These are phyloP conservation scores for Fusarium nisikadoi DNA, from an alignment of 2,329 filamentous ascomycete species.

Conservation along the genomic window DNA sequence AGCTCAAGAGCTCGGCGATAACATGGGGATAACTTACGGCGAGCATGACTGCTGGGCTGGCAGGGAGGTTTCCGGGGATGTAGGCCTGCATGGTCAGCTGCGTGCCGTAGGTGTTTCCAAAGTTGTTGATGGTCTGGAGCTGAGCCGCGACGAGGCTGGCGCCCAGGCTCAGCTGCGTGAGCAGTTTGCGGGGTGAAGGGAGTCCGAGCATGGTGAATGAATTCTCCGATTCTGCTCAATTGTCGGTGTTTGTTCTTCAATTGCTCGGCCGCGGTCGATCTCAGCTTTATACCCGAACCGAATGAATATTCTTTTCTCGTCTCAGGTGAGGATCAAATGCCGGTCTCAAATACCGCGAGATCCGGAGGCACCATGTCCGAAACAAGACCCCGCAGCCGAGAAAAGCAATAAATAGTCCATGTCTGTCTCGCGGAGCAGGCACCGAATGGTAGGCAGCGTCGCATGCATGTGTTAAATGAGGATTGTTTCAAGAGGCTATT, in stretches of 20 bases:
- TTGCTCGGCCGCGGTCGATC: rapidly evolving
- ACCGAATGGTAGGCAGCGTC: background rate
- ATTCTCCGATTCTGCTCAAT: background rate
- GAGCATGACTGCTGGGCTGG: constrained; percentile 1
- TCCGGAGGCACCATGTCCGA: background rate
- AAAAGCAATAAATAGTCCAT: background rate
- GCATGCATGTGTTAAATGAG: background rate
- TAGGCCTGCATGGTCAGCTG: constrained; percentile 7
- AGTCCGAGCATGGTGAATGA: background rate
- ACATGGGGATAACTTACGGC: background rate
- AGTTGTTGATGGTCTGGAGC: constrained; percentile 19
- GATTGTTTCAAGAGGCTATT: background rate
- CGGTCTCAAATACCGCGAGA: constrained; percentile 6
- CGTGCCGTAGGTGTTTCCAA: constrained; percentile 2
- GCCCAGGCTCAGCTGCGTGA: constrained; percentile 7
- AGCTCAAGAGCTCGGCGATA: rapidly evolving
- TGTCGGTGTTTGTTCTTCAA: background rate
- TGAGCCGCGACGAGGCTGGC: constrained; percentile 15
- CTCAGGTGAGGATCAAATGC: background rate
- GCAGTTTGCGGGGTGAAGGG: background rate
- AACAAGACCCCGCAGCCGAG: background rate
- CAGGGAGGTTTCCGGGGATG: background rate
- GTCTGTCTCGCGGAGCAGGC: background rate
- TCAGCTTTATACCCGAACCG: background rate
- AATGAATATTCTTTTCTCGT: background rate